These are phyloP conservation scores for Colletotrichum echinochloae DNA, from an alignment of 2,329 filamentous ascomycete species.

Conservation along the genomic window DNA sequence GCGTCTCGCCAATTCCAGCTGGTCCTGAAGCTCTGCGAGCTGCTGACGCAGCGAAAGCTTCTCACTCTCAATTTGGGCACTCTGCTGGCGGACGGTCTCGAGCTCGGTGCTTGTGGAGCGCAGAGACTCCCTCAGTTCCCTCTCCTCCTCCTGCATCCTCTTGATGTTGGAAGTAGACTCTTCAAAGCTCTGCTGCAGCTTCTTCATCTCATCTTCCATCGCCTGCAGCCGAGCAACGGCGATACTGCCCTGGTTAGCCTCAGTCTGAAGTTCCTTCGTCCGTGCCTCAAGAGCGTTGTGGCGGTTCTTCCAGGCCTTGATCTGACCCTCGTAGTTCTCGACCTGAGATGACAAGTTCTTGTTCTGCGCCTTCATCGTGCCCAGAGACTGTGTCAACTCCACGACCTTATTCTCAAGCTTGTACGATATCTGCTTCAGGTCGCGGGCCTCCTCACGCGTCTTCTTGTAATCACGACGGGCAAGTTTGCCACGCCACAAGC, in stretches of 20 bases:
- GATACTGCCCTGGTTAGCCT: constrained; percentile 98
- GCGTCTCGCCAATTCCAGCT: constrained; percentile 88
- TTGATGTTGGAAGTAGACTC: constrained; percentile 93
- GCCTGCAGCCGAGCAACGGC: constrained; percentile 88
- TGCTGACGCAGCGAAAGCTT: constrained; percentile 89
- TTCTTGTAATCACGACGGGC: constrained; percentile 90
- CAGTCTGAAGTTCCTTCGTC: constrained; percentile 92
- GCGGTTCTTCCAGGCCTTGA: constrained; percentile 94
- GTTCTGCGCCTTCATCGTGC: constrained; percentile 94
- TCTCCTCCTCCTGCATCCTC: constrained; percentile 94
- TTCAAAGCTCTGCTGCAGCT: constrained; percentile 87
- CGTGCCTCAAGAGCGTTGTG: constrained; percentile 91
- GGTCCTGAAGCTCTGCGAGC: constrained; percentile 89
- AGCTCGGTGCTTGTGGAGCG: constrained; percentile 84
- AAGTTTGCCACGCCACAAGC: constrained; percentile 86
- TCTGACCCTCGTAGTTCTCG: constrained; percentile 94
- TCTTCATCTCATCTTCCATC: constrained; percentile 96
- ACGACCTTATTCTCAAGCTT: constrained; percentile 99
- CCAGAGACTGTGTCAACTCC: constrained; percentile 93
- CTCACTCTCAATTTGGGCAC: constrained; percentile 83
- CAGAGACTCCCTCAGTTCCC: constrained; percentile 84
- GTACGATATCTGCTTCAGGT: constrained; percentile 99
- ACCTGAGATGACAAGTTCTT: constrained; percentile 88
- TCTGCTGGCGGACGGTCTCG: constrained; percentile 80
- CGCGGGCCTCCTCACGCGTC: constrained; percentile 92